Conservation (phyloP, 768 basidiomycete species). For the Udeniomyces megalosporus region DNA sequence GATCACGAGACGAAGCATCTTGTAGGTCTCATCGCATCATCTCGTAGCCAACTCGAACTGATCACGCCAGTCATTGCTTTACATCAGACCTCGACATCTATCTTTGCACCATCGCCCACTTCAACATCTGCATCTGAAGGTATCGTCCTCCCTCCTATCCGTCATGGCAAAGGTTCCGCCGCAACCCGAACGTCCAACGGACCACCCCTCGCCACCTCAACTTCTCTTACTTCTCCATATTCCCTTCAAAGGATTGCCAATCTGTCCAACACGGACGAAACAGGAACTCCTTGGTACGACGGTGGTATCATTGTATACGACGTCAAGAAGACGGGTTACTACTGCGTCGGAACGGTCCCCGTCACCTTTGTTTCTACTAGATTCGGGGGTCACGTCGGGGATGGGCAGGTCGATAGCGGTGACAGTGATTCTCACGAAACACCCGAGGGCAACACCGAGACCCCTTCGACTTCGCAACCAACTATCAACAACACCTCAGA, state of each 20-base stretch:
- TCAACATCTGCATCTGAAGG: too few species aligned
- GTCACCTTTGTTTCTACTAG: slow-evolving; percentile 49
- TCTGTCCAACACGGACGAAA: too few species aligned
- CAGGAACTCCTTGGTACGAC: not conserved
- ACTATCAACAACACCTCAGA: not conserved
- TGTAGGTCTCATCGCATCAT: not conserved
- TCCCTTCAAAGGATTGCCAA: not conserved
- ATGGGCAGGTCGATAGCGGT: too few species aligned
- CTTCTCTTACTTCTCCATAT: not conserved
- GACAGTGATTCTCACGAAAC: too few species aligned
- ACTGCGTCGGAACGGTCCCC: slow-evolving; percentile 77
- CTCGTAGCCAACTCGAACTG: too few species aligned
- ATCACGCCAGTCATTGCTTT: not conserved
- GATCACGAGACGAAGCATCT: not conserved
- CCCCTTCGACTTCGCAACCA: not conserved
- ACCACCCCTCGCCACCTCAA: too few species aligned
- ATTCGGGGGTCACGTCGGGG: too few species aligned
- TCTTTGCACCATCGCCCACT: too few species aligned
- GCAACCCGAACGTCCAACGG: too few species aligned
- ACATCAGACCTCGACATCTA: too few species aligned
- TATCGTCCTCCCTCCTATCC: not conserved
- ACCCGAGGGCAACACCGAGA: not conserved
- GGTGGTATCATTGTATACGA: slow-evolving; percentile 35
- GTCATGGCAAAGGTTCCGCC: too few species aligned
- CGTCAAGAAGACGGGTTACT: slow-evolving; percentile 79